Evolutionary conservation across 495 filamentous ascomycete genomes (phyloP), one percentile per base, ranked within the genome.

Genomic region (Aspergillus olivimuriae): DNA sequence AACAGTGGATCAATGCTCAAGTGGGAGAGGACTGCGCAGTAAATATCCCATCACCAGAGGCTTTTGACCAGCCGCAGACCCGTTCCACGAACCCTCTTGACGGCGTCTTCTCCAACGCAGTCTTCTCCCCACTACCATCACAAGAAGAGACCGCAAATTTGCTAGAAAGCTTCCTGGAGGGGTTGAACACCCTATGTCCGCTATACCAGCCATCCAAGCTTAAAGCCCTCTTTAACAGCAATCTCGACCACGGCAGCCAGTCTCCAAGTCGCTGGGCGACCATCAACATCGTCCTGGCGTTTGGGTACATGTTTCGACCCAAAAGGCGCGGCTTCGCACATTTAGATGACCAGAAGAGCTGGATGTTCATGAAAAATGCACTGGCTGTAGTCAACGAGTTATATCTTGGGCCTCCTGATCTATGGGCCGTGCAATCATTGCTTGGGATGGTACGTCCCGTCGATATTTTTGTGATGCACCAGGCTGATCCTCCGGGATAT

Each of bases 351-450:
- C 41, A 51, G 31, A 48, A 42, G 24, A 46, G 52, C 28, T 46
- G 48, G 39, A 33, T 51, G 1, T 55, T 48, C n/a, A 48, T 55
- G 7, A 51, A 55, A 28, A 48, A 48, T 30, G 52, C 48, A 0
- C 17, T 55, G 21, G 38, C 39, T 6, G 43, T 37, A 4, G 36
- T 51, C 10, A 48, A 46, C 41, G 48, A 48, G 4, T 38, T 55
- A 17, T 43, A 38, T 12, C 45, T 55, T n/a, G 41, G 45, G 4
- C 41, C 48, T 12, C 52, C 52, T 7, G 44, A 45, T 33, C 17
- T 55, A 7, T 44, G 42, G 42, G 43, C 47, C 14, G 19, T 51
- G 17, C 48, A 55, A 20, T 40, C 48, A 1, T 38, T 55, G 20
- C 6, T 55, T 21, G 36, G 42, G 20, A 51, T 55, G 47, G 51